A percentile compares a stretch with the other conserved stretches of the same genome.
Conservation (phyloP, 352 stramenopile genomes). For the Globisporangium barbulae region DNA sequence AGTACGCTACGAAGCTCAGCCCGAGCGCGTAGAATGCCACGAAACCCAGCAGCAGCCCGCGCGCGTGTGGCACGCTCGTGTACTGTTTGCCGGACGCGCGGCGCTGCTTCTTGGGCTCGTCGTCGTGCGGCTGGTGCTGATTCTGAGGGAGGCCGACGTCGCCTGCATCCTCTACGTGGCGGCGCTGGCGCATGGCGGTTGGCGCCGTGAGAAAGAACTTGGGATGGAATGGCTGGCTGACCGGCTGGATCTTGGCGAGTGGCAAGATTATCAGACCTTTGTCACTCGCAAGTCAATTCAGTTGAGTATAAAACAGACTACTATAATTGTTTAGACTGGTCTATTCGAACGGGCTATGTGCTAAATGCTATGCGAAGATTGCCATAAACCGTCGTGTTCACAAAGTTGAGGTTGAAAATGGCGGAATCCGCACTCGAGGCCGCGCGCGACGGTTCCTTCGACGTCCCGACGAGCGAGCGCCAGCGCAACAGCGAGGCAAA, state of each 20-base stretch:
- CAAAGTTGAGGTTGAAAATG: conserved; percentile 13
- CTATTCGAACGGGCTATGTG: no score
- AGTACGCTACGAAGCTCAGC: conserved; percentile 34
- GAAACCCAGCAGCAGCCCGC: conserved; percentile 33
- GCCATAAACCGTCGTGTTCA: background rate
- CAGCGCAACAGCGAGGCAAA: background rate
- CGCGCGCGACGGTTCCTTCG: conserved; percentile 35
- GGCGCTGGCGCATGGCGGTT: conserved; percentile 11
- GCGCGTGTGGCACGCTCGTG: conserved; percentile 16
- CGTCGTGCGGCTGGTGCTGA: background rate
- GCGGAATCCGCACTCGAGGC: conserved; percentile 27
- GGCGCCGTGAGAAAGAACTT: background rate
- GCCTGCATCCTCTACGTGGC: background rate
- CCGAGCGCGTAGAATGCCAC: conserved; percentile 39
- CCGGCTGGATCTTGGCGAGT: background rate
- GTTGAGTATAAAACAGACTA: no score
- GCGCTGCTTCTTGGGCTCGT: conserved; percentile 2
- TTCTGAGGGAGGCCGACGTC: background rate
- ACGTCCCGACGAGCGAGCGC: conserved; percentile 18
- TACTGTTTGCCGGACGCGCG: conserved; percentile 6
- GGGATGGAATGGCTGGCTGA: no score
- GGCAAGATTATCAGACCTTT: background rate
- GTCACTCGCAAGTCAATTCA: no score
- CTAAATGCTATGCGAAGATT: background rate
- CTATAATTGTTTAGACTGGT: no score